Evolutionary conservation across 164 flowering plant genomes (phyloP).

Genomic region (Brasenia schreberi): DNA sequence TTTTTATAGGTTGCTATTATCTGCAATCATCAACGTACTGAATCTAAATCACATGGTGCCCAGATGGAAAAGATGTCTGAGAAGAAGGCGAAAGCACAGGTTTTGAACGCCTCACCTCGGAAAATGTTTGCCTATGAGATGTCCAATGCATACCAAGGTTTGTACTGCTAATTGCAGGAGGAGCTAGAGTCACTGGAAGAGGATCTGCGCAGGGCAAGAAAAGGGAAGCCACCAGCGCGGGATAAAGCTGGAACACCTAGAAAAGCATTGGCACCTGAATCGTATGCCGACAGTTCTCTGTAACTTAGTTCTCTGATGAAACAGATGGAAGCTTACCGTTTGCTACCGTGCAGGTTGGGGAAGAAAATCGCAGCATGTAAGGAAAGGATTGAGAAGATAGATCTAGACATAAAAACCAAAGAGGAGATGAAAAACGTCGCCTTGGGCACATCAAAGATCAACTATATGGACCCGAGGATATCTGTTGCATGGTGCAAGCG

Average conservation of each 20-base stretch:
- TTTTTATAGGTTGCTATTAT: slow-evolving; percentile 85
- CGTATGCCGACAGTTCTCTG: slow-evolving; percentile 27
- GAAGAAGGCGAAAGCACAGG: slow-evolving; percentile 76
- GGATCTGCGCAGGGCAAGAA: slow-evolving; percentile 74
- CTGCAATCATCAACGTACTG: slow-evolving; percentile 92
- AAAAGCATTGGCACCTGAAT: slow-evolving; percentile 72
- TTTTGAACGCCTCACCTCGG: slow-evolving; percentile 5
- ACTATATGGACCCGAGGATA: slow-evolving; percentile 93
- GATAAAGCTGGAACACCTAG: slow-evolving; percentile 66
- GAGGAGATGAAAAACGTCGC: slow-evolving; percentile 97
- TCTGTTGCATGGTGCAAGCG: slow-evolving; percentile 99
- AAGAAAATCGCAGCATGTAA: slow-evolving; percentile 65
- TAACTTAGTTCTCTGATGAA: not conserved
- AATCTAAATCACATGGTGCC: slow-evolving; percentile 70
- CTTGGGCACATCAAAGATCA: slow-evolving; percentile 91
- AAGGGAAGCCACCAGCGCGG: slow-evolving; percentile 83
- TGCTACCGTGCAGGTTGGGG: slow-evolving; percentile 38
- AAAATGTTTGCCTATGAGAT: no score
- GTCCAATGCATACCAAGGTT: not conserved
- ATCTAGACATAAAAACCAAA: slow-evolving; percentile 55
- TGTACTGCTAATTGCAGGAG: slow-evolving; percentile 17
- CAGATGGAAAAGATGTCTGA: slow-evolving; percentile 64
- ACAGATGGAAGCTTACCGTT: not conserved
- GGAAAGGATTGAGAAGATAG: slow-evolving; percentile 72
- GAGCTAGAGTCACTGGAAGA: slow-evolving; percentile 41